Evolutionary conservation across 139 green algal species (phyloP).

Genomic region (Haematococcus sp.): DNA sequence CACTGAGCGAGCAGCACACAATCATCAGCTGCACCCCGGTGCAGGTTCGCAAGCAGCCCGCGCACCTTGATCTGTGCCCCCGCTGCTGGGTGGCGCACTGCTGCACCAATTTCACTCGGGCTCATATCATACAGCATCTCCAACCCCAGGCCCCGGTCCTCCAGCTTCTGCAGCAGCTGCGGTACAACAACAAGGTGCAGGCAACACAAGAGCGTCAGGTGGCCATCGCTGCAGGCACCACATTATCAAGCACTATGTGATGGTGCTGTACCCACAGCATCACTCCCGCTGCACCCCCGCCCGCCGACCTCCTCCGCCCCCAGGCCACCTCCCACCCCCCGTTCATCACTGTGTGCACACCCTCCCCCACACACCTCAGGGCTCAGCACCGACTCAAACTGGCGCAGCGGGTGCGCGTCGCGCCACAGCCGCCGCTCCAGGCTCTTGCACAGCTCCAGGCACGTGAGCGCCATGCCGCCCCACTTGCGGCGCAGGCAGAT

Average conservation of each 20-base stretch:
- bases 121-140: conserved; percentile 85
- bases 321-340: background rate
- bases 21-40: no score
- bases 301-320: background rate
- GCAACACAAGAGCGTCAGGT: conserved; percentile 1
- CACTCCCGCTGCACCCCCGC: no score
- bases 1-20: no score
- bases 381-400: conserved; percentile 65
- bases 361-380: no score
- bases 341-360: no score
- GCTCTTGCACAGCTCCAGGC: conserved; percentile 38
- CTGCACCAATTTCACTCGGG: conserved; percentile 74
- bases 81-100: conserved; percentile 78
- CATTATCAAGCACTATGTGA: background rate
- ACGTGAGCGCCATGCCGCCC: conserved; percentile 28
- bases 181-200: background rate
- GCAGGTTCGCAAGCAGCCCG: no score
- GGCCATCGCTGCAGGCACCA: background rate
- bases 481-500: conserved; percentile 72
- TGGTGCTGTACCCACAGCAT: background rate
- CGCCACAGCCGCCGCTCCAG: conserved; percentile 90
- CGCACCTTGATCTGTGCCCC: conserved; percentile 30
- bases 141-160: conserved; percentile 69
- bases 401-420: conserved; percentile 85
- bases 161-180: conserved; percentile 88